Base-by-base conservation (phyloP, 2,329 filamentous ascomycete species). In the Fusarium incarnatum region DNA sequence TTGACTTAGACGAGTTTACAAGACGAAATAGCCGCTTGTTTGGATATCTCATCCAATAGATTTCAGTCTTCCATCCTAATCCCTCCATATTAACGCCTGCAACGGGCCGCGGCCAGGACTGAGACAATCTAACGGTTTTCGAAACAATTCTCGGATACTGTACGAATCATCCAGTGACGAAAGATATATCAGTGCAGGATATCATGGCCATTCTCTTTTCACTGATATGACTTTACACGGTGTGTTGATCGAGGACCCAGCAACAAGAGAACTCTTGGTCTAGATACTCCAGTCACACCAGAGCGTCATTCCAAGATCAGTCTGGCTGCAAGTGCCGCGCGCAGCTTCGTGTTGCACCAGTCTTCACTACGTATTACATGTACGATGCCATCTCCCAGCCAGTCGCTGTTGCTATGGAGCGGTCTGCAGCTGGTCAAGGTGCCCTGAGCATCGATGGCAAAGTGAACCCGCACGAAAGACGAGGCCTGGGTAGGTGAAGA, bases 101-200 rank as follows among this genome's bases (percentile, higher is more conserved):
- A 70, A 59, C 57, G 56, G 53, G 58, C 67, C 67, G 67, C n/a
- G 55, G 28, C 55, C 47, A 22, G 48, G 25, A 44, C 62, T 64
- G 52, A 60, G 47, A 66, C 47, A 59, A 47, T 34, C 22, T 30
- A 67, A 55, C 44, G 44, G 40, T 30, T 45, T 52, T 56, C 28
- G 53, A 47, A 28, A 34, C 47, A 18, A 40, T 28, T 42, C 23
- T 25, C 49, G 12, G 32, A 37, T 23, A 37, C 25, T 45, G 46
- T 32, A 42, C 23, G 20, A 16, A n/a, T 15, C 20, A 15, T 52
- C 12, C 18, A 41, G 18, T 22, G 16, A 25, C 30, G 12, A 15
- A 25, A 12, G 20, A 20, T 10, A 41, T 50, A 45, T 10, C 45
- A n/a, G 22, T 5, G 28, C 13, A 27, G n/a, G 5, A n/a, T 22